Evolutionary conservation across 345 rosid species (phyloP), one percentile per base, ranked within the genome.

Genomic region (Salix caprea): DNA sequence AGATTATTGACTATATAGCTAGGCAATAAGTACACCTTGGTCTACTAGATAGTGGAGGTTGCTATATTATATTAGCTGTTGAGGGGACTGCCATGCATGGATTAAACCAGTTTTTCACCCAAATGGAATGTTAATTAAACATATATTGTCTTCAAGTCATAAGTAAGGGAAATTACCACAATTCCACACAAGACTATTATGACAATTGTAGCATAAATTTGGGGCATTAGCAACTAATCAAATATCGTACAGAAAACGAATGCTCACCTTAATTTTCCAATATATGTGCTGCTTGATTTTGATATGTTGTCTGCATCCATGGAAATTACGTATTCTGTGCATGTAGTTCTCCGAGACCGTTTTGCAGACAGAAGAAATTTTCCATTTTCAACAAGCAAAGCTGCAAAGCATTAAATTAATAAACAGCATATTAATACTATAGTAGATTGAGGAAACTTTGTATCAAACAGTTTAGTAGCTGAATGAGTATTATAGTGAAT

Each of bases 281-380:
- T 68, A 56, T 54, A 76, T 18, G 78, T 67, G 62, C 42, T 54
- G 46, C 77, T 65, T 50, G 77, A 65, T 66, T 61, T 65, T 42
- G 77, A 74, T 44, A 74, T 64, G 42, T 65, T 50, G 32, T 74
- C 71, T 39, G 70, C 70, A 48, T 64, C 77, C 64, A 65, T 64
- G 9, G 71, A 67, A 32, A 76, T 76, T 8, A 68, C 56, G 56
- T 67, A 76, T 34, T 54, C 67, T 52, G 73, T 76, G 46, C 72
- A 46, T 2, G 67, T 68, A 56, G 73, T 68, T 56, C 72, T 76
- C 66, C 78, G 24, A 30, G 78, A 54, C 26, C 78, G 61, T 56
- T 68, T 68, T 15, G 78, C 78, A 23, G 67, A 52, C 9, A 76
- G 72, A 50, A 76, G 56, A 50, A 68, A 76, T 36, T 76, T 76